Conservation (phyloP, 805 yeast species). For the Candida loeiensis region DNA sequence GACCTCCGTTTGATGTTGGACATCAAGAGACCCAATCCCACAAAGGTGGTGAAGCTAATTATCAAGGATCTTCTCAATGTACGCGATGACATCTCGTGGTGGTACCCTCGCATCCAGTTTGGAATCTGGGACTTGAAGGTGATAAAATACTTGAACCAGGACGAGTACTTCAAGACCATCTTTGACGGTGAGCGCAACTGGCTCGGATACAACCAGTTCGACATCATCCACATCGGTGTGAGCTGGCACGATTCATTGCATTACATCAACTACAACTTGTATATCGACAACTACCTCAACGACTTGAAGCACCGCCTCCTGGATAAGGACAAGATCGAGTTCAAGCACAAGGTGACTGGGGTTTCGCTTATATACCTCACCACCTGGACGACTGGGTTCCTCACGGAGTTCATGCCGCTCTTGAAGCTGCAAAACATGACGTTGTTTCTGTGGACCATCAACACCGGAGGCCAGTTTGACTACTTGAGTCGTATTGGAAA, state of each 20-base stretch:
- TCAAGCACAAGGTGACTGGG: conserved; percentile 30
- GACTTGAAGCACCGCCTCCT: conserved; percentile 7
- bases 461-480: conserved; percentile 31
- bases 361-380: conserved; percentile 35
- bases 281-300: conserved; percentile 21
- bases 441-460: conserved; percentile 40
- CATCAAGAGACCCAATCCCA: conserved; percentile 38
- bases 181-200: conserved; percentile 15
- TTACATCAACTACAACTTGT: conserved; percentile 35
- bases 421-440: conserved; percentile 28
- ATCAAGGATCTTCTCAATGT: conserved; percentile 28
- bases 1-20: conserved; percentile 35
- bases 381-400: conserved; percentile 36
- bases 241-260: conserved; percentile 31
- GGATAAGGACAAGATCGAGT: conserved; percentile 14
- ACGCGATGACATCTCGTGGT: conserved; percentile 30
- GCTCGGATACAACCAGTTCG: conserved; percentile 26
- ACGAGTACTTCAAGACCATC: conserved; percentile 28
- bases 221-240: conserved; percentile 34
- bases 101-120: conserved; percentile 36
- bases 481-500: conserved; percentile 28
- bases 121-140: conserved; percentile 42
- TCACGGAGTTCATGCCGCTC: conserved; percentile 36
- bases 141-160: conserved; percentile 38
- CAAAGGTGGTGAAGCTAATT: conserved; percentile 27